phyloP scores from a whole-genome alignment of 2,329 filamentous ascomycete genomes.

The Pseudogymnoascus sp. region DNA sequence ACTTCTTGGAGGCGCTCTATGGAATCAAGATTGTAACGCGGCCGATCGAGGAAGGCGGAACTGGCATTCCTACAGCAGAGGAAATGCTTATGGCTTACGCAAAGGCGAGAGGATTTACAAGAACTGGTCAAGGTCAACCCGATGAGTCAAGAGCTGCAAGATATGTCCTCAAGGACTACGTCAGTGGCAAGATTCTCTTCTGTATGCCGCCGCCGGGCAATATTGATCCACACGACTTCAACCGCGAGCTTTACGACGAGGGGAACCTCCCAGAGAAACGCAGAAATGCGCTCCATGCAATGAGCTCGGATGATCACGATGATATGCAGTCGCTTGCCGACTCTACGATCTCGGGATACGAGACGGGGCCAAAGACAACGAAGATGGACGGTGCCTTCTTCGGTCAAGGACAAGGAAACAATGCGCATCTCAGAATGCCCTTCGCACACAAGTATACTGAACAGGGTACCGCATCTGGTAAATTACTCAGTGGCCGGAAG shows the following conservation, averaged over 20 bases:
- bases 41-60: slow-evolving; percentile 85
- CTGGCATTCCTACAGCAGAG: slow-evolving; percentile 72
- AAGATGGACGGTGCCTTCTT: slow-evolving; percentile 89
- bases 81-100: slow-evolving; percentile 85
- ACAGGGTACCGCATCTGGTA: slow-evolving; percentile 58
- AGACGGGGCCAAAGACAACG: slow-evolving; percentile 64
- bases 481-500: slow-evolving; percentile 75
- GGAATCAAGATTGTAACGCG: slow-evolving; percentile 80
- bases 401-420: slow-evolving; percentile 50
- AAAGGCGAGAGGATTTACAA: slow-evolving; percentile 80
- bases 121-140: slow-evolving; percentile 79
- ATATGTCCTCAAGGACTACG: slow-evolving; percentile 91
- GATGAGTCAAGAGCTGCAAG: slow-evolving; percentile 89
- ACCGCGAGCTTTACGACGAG: slow-evolving; percentile 78
- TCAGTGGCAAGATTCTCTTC: slow-evolving; percentile 89
- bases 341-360: slow-evolving; percentile 43
- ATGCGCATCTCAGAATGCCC: slow-evolving; percentile 64
- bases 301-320: slow-evolving; percentile 24
- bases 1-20: slow-evolving; percentile 87
- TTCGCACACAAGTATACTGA: slow-evolving; percentile 87
- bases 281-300: slow-evolving; percentile 52
- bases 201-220: slow-evolving; percentile 76
- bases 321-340: slow-evolving; percentile 33
- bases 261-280: slow-evolving; percentile 76
- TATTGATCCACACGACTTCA: slow-evolving; percentile 70